phyloP scores from a whole-genome alignment of 345 rosid genomes.

The Barbarea vulgaris region DNA sequence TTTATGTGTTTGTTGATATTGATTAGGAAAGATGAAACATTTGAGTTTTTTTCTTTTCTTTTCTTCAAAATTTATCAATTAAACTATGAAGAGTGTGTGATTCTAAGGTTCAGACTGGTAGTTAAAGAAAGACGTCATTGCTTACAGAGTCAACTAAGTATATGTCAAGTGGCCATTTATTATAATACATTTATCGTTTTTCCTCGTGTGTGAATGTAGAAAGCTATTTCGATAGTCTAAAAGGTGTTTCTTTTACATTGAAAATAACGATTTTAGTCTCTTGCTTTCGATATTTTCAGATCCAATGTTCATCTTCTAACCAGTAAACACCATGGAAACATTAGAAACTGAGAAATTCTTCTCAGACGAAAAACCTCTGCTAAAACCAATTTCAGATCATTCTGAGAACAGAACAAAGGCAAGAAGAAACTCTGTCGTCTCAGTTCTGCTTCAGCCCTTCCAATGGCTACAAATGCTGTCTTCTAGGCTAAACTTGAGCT shows the following conservation, averaged over 20 bases:
- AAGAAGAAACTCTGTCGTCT: conserved; percentile 30
- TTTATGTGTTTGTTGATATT: neutral
- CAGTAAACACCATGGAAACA: conserved; percentile 32
- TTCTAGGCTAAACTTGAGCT: conserved; percentile 58
- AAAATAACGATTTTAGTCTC: conserved; percentile 12
- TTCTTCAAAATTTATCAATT: no score
- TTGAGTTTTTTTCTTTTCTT: neutral
- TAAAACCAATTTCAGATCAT: conserved; percentile 34
- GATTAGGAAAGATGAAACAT: conserved; percentile 22
- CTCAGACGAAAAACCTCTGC: conserved; percentile 25
- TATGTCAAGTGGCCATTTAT: conserved; percentile 4
- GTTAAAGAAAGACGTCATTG: conserved; percentile 38
- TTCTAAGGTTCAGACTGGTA: conserved; percentile 1
- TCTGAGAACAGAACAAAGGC: conserved; percentile 13
- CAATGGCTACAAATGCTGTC: conserved; percentile 78
- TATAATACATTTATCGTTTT: neutral
- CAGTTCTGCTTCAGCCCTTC: conserved; percentile 57
- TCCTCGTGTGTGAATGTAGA: conserved; percentile 22
- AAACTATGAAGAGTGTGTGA: no score
- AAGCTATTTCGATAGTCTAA: conserved; percentile 20
- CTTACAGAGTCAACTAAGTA: conserved; percentile 25
- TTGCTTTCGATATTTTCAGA: conserved; percentile 27
- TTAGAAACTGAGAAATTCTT: conserved; percentile 40
- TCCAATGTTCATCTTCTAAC: conserved; percentile 37
- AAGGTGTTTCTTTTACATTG: conserved; percentile 11